These are phyloP conservation scores for Trichosporon coremiiforme DNA, from an alignment of 1,284 basidiomycete species.

Conservation along the genomic window DNA sequence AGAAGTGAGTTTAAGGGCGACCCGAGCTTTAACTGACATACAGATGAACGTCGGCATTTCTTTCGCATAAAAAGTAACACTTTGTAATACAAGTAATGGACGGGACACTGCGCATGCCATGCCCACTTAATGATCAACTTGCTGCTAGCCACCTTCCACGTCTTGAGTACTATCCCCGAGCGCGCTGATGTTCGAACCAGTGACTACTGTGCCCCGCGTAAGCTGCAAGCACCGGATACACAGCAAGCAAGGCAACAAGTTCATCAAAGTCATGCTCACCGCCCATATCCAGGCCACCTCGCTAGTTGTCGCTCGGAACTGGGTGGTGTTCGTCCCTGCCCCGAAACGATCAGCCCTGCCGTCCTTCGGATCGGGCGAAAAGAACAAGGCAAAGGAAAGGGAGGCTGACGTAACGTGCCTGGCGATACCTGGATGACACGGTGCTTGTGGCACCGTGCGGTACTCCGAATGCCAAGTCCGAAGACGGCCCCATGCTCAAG, in stretches of 20 bases:
- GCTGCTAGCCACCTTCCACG: neutral
- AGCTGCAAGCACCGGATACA: no score
- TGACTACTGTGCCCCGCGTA: no score
- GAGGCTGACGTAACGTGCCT: constrained; percentile 8
- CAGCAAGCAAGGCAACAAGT: neutral
- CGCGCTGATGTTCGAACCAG: neutral
- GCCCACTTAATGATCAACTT: neutral
- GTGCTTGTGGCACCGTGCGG: no score
- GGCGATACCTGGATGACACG: neutral
- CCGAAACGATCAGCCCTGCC: neutral
- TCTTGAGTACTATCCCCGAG: neutral
- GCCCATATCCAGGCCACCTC: no score
- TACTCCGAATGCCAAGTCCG: no score
- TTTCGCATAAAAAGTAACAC: constrained; percentile 17
- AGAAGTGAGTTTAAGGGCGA: constrained; percentile 23
- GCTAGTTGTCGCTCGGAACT: no score
- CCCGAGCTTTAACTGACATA: neutral
- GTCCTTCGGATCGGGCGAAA: constrained; percentile 1
- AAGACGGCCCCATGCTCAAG: no score
- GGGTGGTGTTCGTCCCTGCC: neutral
- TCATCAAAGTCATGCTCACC: neutral
- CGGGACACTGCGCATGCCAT: neutral
- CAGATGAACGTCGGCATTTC: constrained; percentile 24
- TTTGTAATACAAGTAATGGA: constrained; percentile 7
- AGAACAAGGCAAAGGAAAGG: no score